Evolutionary conservation across 2,329 filamentous ascomycete species (phyloP), one percentile per base, ranked within the genome.

Genomic region (Ceratocystis harringtonii): DNA sequence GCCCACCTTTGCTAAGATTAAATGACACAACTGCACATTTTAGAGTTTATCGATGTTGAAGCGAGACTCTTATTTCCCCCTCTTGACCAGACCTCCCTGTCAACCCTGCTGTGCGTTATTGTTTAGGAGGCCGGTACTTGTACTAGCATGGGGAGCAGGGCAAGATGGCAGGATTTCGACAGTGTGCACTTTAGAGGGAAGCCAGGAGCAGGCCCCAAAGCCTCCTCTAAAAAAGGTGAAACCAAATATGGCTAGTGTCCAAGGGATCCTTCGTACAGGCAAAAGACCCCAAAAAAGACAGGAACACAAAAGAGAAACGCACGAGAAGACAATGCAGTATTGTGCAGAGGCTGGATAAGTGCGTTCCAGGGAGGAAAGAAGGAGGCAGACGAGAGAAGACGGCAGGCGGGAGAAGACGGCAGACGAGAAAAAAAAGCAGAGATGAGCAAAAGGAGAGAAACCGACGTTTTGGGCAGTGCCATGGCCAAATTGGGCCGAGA

Each of bases 251-350:
- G 52, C 52, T 32, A 32, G 25, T 17, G 28, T 17, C 28, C 12
- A 32, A 32, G 52, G 25, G 52, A 58, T 58, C 15, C 52, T 58
- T 17, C 28, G n/a, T 58, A 4, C 52, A 45, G n/a, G 28, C 30
- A 61, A 61, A 62, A 62, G 60, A 22, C 22, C 17, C 41, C 22
- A 17, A 44, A 62, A 62, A 62, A 50, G 44, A 62, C 44, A 50
- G 15, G 7, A 36, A 36, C 17, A 45, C n/a, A 19, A 28, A 19
- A 22, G 25, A 25, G 41, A 62, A 45, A 17, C 44, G 12, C 36
- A 30, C 5, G 45, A 61, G 17, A 62, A 55, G 22, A 10, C 28
- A 55, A 62, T n/a, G 17, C 30, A 61, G 32, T 36, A 10, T 12
- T 12, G 10, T 36, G 32, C 12, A 12, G 10, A 12, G 8, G 10